phyloP scores from a whole-genome alignment of 169 alveolate species.

The Eimeria acervulina region DNA sequence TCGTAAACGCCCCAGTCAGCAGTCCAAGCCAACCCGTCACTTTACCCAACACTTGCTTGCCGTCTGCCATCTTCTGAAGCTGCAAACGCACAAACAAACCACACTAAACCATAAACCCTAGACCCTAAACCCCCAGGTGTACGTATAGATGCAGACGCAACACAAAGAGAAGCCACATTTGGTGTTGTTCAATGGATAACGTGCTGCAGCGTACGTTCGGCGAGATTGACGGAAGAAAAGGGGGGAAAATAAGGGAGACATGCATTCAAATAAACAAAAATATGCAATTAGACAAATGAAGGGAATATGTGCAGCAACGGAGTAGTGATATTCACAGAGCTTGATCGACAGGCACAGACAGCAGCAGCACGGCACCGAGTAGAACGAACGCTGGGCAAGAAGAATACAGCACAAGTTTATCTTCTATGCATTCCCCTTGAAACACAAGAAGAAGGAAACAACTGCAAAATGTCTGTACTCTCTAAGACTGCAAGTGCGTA shows the following conservation, averaged over 20 bases:
- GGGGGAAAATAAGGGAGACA: not conserved
- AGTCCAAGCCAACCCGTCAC: slow-evolving; percentile 80
- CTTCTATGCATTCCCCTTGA: not conserved
- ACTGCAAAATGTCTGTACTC: not conserved
- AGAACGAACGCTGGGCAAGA: not conserved
- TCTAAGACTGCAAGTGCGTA: not conserved
- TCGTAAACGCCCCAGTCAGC: slow-evolving; percentile 63
- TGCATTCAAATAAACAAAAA: not conserved
- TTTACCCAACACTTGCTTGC: slow-evolving; percentile 39
- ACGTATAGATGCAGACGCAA: too few species aligned
- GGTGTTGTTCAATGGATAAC: too few species aligned
- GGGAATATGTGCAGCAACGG: not conserved
- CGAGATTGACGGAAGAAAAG: too few species aligned
- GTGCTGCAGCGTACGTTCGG: too few species aligned
- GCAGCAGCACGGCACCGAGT: not conserved
- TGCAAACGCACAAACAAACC: not conserved
- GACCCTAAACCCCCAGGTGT: not conserved
- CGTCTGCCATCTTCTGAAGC: slow-evolving; percentile 38
- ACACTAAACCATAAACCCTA: not conserved
- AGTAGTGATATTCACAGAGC: not conserved
- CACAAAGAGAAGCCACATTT: too few species aligned
- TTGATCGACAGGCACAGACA: not conserved
- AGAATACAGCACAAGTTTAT: not conserved
- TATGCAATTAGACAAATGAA: not conserved
- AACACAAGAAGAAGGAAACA: not conserved